A percentile compares a stretch with the other conserved stretches of the same genome.
These are phyloP conservation scores for Penicillium daleae DNA, from an alignment of 495 filamentous ascomycete genomes.

Conservation along the genomic window DNA sequence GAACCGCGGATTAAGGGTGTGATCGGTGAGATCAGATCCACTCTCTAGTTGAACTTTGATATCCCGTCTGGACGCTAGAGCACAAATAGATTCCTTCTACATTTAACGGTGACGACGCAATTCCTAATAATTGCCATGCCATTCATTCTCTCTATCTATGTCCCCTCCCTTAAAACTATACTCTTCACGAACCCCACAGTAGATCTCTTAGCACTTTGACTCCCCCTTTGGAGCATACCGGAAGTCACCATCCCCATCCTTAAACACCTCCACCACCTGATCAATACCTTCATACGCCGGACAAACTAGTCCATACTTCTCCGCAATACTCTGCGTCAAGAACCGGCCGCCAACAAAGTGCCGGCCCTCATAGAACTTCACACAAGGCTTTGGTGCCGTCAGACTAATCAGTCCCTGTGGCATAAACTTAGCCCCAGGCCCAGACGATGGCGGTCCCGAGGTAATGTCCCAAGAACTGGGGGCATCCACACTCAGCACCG, in stretches of 20 bases:
- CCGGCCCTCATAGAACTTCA: constrained; percentile 76
- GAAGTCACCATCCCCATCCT: constrained; percentile 49
- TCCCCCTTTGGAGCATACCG: background rate
- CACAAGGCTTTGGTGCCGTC: constrained; percentile 93
- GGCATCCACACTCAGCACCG: constrained; percentile 87
- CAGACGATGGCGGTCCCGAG: constrained; percentile 74
- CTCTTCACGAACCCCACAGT: background rate
- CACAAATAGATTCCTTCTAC: constrained; percentile 23
- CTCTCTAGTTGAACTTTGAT: constrained; percentile 27
- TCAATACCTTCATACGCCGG: constrained; percentile 87
- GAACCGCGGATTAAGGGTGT: constrained; percentile 56
- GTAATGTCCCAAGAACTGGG: constrained; percentile 95
- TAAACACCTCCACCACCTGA: constrained; percentile 79
- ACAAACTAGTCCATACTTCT: constrained; percentile 85
- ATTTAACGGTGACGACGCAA: constrained; percentile 31
- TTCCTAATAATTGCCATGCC: constrained; percentile 2
- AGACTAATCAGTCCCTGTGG: constrained; percentile 81
- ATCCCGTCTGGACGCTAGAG: constrained; percentile 5
- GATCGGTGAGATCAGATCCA: constrained; percentile 47
- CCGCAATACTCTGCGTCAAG: constrained; percentile 72
- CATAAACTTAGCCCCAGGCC: constrained; percentile 78
- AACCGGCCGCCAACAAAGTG: constrained; percentile 95
- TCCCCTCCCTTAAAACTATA: background rate
- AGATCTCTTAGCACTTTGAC: background rate
- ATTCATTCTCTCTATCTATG: background rate